Evolutionary conservation across 2,329 filamentous ascomycete genomes (phyloP), one percentile per base, ranked within the genome.

Genomic region (Pezicula rhizophila): DNA sequence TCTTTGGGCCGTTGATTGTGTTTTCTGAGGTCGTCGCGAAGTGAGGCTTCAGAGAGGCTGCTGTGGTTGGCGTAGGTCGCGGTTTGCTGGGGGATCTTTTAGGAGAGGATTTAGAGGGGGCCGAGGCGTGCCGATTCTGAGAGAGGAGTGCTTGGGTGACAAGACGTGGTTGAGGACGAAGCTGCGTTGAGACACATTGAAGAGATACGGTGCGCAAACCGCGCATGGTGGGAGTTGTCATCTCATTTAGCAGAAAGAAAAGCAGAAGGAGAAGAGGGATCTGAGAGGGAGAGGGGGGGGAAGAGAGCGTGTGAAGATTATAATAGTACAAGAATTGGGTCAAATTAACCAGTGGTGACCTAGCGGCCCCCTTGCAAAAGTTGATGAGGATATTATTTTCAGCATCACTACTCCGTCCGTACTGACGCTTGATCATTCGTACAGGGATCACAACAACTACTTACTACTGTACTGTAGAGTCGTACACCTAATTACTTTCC

Each of bases 1-100:
- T 80, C 8, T 70, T 61, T 0, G 89, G 87, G 0, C 87, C 85
- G 69, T 95, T 95, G 57, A 90, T 62, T 10, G 20, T 23, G 20
- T 25, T 42, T 12, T 15, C 25, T n/a, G 25, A 26, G 18, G 20
- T 12, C 6, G 40, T 7, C 28, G 28, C 11, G 23, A 23, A 23
- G 23, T 23, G 23, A 23, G 23, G 23, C 43, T 55, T 34, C 31
- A 42, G 26, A 44, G 51, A 23, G 34, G 47, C 64, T 57, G 46
- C 65, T 55, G 51, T 35, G 42, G 40, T 41, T 40, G 23, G 28
- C 34, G 42, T 10, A 25, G 18, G 14, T 39, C 14, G 31, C 35
- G 15, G 20, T 35, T 10, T 45, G 35, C 42, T 31, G 69, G 35
- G 14, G n/a, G 2, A 8, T 20, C 38, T 40, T 11, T 23, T 17